A percentile compares a stretch with the other conserved stretches of the same genome.
phyloP scores from a whole-genome alignment of 2,329 filamentous ascomycete species.

The Neofusicoccum sp. region DNA sequence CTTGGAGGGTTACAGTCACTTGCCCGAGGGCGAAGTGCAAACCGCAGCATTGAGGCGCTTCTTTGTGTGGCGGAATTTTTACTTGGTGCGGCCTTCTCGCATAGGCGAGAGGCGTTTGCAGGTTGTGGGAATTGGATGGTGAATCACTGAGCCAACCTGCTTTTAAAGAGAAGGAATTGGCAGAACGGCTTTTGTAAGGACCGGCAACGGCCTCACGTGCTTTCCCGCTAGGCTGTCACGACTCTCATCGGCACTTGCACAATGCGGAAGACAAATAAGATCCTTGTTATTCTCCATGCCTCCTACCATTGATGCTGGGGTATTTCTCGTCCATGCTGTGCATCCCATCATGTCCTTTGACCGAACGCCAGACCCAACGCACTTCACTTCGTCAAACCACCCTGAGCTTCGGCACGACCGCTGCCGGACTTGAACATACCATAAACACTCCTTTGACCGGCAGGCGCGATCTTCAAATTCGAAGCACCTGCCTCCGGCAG shows the following conservation, averaged over 20 bases:
- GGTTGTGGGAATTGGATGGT: background rate
- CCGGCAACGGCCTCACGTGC: too few species aligned
- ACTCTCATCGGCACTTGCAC: background rate
- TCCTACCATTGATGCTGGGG: background rate
- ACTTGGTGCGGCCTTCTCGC: background rate
- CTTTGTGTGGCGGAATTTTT: background rate
- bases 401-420: background rate
- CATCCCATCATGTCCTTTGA: background rate
- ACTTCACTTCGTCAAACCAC: background rate
- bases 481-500: conserved; percentile 73
- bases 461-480: conserved; percentile 53
- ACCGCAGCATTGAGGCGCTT: background rate
- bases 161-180: background rate
- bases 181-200: background rate
- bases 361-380: background rate
- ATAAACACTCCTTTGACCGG: conserved; percentile 7
- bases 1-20: background rate
- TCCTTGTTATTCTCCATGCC: background rate
- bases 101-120: background rate
- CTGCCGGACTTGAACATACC: background rate
- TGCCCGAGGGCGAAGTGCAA: background rate
- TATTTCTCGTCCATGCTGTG: background rate
- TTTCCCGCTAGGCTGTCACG: background rate
- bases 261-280: background rate
- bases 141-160: background rate